Base-by-base conservation (phyloP, 2,329 filamentous ascomycete genomes). In the Phialemoniopsis sp. region DNA sequence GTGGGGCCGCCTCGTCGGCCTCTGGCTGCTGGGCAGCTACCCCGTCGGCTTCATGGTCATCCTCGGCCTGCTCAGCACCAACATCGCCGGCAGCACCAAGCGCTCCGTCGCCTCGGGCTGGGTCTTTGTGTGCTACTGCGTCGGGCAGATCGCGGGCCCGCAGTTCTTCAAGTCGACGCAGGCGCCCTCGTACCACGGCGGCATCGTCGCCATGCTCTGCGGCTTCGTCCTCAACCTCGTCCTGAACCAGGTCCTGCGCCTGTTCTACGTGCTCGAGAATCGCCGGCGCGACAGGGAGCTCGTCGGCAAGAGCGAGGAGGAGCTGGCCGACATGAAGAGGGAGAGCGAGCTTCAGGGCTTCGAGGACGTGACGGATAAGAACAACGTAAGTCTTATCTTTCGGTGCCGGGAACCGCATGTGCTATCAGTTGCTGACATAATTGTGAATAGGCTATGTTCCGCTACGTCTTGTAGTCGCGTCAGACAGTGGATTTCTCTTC, bases 291-390 rank as follows among this genome's bases (percentile, higher is more conserved):
- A 63, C 13, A 36, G 34, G 29, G 38, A 41, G 3, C 31, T 60
- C 3, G 46, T 51, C 16, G 54, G 51, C 0, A 57, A 54, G 47
- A 53, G 46, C 4, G 49, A 53, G 13, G 55, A 59, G 29, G 59
- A 63, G 14, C 41, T 58, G 9, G 50, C 51, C 4, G 54, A 53
- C 13, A 44, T 58, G 39, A 52, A 51, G 14, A 52, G 49, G 16
- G 46, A 54, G 28, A 58, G 58, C 41, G 45, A 56, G 21, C 18
- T 49, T 5, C 58, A 63, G 16, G 62, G 60, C 0, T 60, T 66
- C 32, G 60, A 66, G 34, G 62, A 67, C 36, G 51, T 64, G 34
- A 66, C 63, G 8, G 63, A 68, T 37, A 56, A 48, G 38, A 31
- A 57, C 13, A 34, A 34, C 12, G 32, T 34, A 18, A 34, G 32